A percentile compares a stretch with the other conserved stretches of the same genome.
Evolutionary conservation across 371 early-diverging fungal species (phyloP).

Genomic region (Sporodiniella umbellata): DNA sequence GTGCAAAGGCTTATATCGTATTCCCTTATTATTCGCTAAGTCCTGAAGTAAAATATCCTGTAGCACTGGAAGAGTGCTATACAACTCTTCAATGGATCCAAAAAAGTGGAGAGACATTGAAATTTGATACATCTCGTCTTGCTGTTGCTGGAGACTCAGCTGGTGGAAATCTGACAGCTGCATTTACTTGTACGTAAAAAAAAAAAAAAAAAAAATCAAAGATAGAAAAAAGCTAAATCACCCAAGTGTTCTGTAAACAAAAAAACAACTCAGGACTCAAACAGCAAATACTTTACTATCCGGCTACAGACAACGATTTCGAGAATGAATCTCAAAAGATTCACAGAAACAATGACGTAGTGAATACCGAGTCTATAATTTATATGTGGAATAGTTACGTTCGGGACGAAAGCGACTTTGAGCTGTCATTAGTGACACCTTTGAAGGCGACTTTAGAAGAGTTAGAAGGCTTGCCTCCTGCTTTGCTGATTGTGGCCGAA

Average conservation of each 20-base stretch:
- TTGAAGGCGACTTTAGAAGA: conserved; percentile 16
- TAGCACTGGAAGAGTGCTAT: conserved; percentile 29
- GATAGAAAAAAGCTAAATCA: too few relatives aligned
- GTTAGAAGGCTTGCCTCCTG: conserved; percentile 29
- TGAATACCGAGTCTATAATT: too few relatives aligned
- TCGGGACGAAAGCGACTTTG: too few relatives aligned
- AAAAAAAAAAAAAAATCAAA: too few relatives aligned
- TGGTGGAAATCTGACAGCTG: conserved; percentile 35
- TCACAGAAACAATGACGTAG: too few relatives aligned
- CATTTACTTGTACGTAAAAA: conserved; percentile 23
- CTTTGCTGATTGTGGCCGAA: conserved; percentile 32
- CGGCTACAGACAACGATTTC: background rate
- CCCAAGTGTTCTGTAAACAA: conserved; percentile 28
- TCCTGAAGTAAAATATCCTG: conserved; percentile 28
- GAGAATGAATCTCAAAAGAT: too few relatives aligned
- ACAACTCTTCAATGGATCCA: conserved; percentile 26
- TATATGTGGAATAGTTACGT: too few relatives aligned
- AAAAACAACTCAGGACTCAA: conserved; percentile 15
- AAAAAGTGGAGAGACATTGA: conserved; percentile 13
- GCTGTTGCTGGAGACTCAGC: conserved; percentile 33
- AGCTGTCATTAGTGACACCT: background rate
- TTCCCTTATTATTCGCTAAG: conserved; percentile 22
- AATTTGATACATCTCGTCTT: conserved; percentile 19
- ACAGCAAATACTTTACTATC: conserved; percentile 32
- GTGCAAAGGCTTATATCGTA: conserved; percentile 12